Evolutionary conservation across 2,329 filamentous ascomycete genomes (phyloP), one percentile per base, ranked within the genome.

Genomic region (Colletotrichum trifolii): DNA sequence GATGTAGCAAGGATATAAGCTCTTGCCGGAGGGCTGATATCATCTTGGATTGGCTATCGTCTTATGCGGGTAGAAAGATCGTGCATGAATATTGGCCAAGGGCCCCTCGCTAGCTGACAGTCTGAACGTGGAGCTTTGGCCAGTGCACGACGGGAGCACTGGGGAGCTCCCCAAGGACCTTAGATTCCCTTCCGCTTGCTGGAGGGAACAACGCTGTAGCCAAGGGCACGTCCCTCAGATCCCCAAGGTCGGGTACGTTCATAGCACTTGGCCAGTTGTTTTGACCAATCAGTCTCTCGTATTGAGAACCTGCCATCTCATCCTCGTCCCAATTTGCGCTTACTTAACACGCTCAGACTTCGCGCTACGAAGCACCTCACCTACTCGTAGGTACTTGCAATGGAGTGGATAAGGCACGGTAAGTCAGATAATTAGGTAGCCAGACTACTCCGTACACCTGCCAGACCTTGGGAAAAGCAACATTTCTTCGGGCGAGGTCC

Each of bases 11-110:
- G 75, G 74, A 60, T 69, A 43, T 52, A 61, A 66, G 62, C 67
- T 66, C 71, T 67, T 53, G 57, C 62, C 60, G 65, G 35, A 69
- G 60, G 69, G 77, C 73, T 68, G 74, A 70, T 72, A 66, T 70
- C 72, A 72, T 74, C 74, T 74, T 71, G 76, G 78, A 81, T 81
- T 81, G 79, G 79, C 73, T 76, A 70, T 69, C 52, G 60, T 67
- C 54, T 57, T 47, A 43, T 65, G 58, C 36, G 52, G 40, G 17
- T 58, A 40, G 50, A 11, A 55, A 72, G 70, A 74, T 75, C 70
- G 71, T 70, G 71, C 74, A 74, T 68, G 70, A 71, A 68, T 60
- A 67, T 71, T 71, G 66, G 62, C 70, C 71, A 66, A 69, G 70
- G 54, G 63, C 49, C 67, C 46, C 56, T 60, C 64, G 69, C 67